A percentile compares a stretch with the other conserved stretches of the same genome.
Evolutionary conservation across 192 early-diverging fungal species (phyloP).

Genomic region (Coemansia sp.): DNA sequence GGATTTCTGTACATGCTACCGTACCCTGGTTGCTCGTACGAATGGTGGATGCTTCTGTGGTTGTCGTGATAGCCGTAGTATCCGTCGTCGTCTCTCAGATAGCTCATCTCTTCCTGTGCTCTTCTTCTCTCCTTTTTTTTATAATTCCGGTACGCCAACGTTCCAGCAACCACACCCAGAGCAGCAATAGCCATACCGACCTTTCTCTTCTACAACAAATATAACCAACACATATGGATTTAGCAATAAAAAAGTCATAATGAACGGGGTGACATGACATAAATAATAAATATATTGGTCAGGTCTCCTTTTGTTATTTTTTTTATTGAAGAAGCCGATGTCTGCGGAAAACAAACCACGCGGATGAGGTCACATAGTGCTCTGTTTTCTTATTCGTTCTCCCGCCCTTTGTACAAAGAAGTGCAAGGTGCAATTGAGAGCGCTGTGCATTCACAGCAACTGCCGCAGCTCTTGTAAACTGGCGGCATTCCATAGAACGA

Average conservation of each 20-base stretch:
- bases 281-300: not conserved
- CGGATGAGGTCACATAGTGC: too few relatives aligned
- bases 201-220: conserved; percentile 32
- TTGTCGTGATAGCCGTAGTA: not conserved
- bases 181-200: conserved; percentile 20
- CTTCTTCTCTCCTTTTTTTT: conserved; percentile 22
- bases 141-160: conserved; percentile 18
- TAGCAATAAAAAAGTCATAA: not conserved
- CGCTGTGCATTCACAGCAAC: too few relatives aligned
- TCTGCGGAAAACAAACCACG: not conserved
- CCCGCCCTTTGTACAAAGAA: too few relatives aligned
- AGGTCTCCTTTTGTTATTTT: too few relatives aligned
- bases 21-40: not conserved
- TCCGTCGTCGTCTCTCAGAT: not conserved
- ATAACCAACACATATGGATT: not conserved
- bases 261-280: not conserved
- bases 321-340: too few relatives aligned
- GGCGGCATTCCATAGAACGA: not conserved
- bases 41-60: not conserved
- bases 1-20: not conserved
- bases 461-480: too few relatives aligned
- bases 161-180: conserved; percentile 9
- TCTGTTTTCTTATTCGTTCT: too few relatives aligned
- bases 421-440: too few relatives aligned
- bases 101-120: conserved; percentile 14